phyloP scores from a whole-genome alignment of 2,329 filamentous ascomycete genomes.

The Davidsoniella eucalypti region DNA sequence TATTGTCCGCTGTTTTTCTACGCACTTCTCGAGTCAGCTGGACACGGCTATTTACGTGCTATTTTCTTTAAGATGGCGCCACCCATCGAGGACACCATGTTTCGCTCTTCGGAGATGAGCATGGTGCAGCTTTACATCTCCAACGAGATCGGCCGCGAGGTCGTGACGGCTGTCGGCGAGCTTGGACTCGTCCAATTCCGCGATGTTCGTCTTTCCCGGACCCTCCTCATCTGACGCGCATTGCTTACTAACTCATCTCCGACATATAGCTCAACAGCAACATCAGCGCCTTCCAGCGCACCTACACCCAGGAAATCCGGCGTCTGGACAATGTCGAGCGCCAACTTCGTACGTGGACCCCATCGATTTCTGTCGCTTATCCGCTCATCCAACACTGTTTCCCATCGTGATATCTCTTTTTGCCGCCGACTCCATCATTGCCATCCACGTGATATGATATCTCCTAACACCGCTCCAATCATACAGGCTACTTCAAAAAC shows the following conservation, averaged over 20 bases:
- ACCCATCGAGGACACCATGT: conserved; percentile 72
- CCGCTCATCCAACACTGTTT: not conserved
- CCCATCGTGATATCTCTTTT: not conserved
- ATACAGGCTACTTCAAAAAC: conserved; percentile 69
- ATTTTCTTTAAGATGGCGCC: conserved; percentile 33
- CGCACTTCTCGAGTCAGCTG: no score
- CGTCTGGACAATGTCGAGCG: conserved; percentile 95
- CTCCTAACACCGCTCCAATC: conserved; percentile 1
- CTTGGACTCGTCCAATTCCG: conserved; percentile 92
- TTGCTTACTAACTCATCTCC: conserved; percentile 6
- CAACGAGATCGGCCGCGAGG: conserved; percentile 96
- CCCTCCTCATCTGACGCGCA: not conserved
- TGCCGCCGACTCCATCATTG: not conserved
- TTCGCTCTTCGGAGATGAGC: conserved; percentile 99
- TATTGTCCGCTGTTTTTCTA: no score
- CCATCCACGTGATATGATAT: no score
- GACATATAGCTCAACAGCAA: conserved; percentile 66
- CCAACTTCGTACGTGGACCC: conserved; percentile 62
- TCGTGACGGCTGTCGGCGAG: conserved; percentile 90
- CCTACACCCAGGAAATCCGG: conserved; percentile 94
- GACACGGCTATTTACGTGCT: no score
- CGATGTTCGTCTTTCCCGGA: conserved; percentile 44
- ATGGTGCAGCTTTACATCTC: conserved; percentile 99
- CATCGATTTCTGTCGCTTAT: not conserved
- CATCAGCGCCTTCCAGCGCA: conserved; percentile 86